A percentile compares a stretch with the other conserved stretches of the same genome.
Conservation (phyloP, 164 flowering plant genomes). For the Aristolochia fimbriata region DNA sequence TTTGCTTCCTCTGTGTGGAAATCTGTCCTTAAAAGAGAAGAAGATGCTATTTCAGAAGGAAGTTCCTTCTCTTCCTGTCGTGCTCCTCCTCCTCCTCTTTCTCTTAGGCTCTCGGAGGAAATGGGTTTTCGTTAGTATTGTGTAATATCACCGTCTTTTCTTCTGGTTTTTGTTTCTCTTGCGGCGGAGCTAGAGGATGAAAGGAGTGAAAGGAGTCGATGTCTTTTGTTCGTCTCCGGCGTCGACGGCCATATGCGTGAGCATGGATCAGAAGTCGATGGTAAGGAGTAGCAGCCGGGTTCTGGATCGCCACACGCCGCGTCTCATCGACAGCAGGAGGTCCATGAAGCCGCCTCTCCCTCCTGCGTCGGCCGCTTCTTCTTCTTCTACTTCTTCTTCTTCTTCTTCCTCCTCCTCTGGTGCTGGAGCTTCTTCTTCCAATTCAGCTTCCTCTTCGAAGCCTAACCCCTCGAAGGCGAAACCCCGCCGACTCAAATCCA, state of each 20-base stretch:
- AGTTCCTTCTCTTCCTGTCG: conserved; percentile 7
- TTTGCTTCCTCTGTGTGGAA: not conserved
- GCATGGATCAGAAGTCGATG: conserved; percentile 42
- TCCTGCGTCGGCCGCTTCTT: too few species aligned
- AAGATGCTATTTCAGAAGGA: conserved; percentile 7
- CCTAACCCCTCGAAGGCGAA: conserved; percentile 6
- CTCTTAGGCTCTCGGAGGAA: not conserved
- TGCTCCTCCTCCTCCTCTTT: conserved; percentile 2
- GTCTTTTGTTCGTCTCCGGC: conserved; percentile 69
- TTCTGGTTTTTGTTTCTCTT: not conserved
- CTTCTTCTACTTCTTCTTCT: too few species aligned
- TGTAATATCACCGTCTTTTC: not conserved
- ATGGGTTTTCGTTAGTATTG: not conserved
- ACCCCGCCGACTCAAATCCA: conserved; percentile 20
- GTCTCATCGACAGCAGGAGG: conserved; percentile 13
- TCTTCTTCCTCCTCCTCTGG: too few species aligned
- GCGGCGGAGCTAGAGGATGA: not conserved
- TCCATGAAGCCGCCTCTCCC: not conserved
- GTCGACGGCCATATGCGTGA: conserved; percentile 69
- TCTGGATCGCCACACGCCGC: conserved; percentile 23
- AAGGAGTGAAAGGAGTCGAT: conserved; percentile 53
- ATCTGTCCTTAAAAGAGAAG: conserved; percentile 22
- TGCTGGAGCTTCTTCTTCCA: too few species aligned
- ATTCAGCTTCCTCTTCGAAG: conserved; percentile 20
- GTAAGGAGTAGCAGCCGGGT: conserved; percentile 27